Evolutionary conservation across 2,329 filamentous ascomycete species (phyloP).

Genomic region (Plectosphaerella sp.): DNA sequence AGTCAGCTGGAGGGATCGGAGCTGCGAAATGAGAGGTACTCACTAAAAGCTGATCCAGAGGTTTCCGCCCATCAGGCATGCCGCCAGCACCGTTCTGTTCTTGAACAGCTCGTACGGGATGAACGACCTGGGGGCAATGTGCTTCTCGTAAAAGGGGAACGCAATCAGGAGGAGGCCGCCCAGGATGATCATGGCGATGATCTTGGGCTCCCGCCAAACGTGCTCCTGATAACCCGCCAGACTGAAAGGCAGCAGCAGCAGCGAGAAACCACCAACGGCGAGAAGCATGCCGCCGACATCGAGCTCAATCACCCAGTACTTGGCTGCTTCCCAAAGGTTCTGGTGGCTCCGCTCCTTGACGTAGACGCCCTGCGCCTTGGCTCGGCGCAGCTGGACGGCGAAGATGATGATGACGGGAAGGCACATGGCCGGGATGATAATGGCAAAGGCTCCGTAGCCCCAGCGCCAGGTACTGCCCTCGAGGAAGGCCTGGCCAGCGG

Average conservation of each 20-base stretch:
- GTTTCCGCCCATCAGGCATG: slow-evolving; percentile 27
- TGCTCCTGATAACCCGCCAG: slow-evolving; percentile 37
- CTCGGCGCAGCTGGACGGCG: slow-evolving; percentile 36
- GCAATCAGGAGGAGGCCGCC: slow-evolving; percentile 31
- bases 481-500: slow-evolving; percentile 33
- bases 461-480: slow-evolving; percentile 34
- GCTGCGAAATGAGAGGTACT: neutral
- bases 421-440: slow-evolving; percentile 50
- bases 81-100: slow-evolving; percentile 42
- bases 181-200: slow-evolving; percentile 34
- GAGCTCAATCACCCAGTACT: slow-evolving; percentile 16
- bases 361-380: slow-evolving; percentile 36
- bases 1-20: neutral
- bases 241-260: slow-evolving; percentile 55
- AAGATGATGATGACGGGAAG: slow-evolving; percentile 31
- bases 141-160: slow-evolving; percentile 55
- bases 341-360: slow-evolving; percentile 12
- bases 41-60: slow-evolving; percentile 22
- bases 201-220: slow-evolving; percentile 34
- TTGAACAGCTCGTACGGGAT: slow-evolving; percentile 48
- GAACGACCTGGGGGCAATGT: slow-evolving; percentile 50
- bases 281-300: slow-evolving; percentile 43
- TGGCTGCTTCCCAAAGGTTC: slow-evolving; percentile 6
- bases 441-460: slow-evolving; percentile 58
- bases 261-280: slow-evolving; percentile 39